These are phyloP conservation scores for Boletus fagicola DNA, from an alignment of 768 basidiomycete species.

Conservation along the genomic window DNA sequence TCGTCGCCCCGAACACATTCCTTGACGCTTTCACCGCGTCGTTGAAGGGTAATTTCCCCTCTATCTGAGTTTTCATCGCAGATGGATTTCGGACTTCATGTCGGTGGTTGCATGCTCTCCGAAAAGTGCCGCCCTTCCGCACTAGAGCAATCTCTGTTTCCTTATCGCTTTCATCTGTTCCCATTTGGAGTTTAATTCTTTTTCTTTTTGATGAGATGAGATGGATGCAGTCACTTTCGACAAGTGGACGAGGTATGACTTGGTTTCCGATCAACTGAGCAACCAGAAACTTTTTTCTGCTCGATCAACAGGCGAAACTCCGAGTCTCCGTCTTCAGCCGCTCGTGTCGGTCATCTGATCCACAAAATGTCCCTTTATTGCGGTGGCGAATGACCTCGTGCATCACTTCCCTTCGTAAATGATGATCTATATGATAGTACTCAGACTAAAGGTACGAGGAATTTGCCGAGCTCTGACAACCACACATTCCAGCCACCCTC, in stretches of 20 bases:
- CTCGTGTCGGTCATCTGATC: conserved; percentile 15
- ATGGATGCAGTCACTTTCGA: conserved; percentile 13
- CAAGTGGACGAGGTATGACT: conserved; percentile 16
- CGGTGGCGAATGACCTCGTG: conserved; percentile 27
- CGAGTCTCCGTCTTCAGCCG: conserved; percentile 19
- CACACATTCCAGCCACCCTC: conserved; percentile 14
- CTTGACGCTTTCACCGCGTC: conserved; percentile 8
- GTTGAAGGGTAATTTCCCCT: conserved; percentile 17
- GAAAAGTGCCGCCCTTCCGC: conserved; percentile 22
- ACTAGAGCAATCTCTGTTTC: conserved; percentile 11
- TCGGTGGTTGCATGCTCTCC: conserved; percentile 25
- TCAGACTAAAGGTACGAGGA: conserved; percentile 15
- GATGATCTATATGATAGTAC: conserved; percentile 15
- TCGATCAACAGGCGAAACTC: conserved; percentile 12
- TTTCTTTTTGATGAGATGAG: conserved; percentile 17
- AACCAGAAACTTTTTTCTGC: conserved; percentile 22
- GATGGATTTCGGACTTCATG: conserved; percentile 32
- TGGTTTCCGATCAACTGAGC: conserved; percentile 12
- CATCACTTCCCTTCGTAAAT: conserved; percentile 22
- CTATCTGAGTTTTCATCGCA: conserved; percentile 29
- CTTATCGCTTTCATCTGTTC: conserved; percentile 26
- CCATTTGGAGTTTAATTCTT: conserved; percentile 16
- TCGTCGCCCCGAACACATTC: conserved; percentile 7
- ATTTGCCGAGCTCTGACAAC: conserved; percentile 20
- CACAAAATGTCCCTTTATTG: conserved; percentile 12